phyloP scores from a whole-genome alignment of 495 filamentous ascomycete genomes.

The Annulohypoxylon maeteangense region DNA sequence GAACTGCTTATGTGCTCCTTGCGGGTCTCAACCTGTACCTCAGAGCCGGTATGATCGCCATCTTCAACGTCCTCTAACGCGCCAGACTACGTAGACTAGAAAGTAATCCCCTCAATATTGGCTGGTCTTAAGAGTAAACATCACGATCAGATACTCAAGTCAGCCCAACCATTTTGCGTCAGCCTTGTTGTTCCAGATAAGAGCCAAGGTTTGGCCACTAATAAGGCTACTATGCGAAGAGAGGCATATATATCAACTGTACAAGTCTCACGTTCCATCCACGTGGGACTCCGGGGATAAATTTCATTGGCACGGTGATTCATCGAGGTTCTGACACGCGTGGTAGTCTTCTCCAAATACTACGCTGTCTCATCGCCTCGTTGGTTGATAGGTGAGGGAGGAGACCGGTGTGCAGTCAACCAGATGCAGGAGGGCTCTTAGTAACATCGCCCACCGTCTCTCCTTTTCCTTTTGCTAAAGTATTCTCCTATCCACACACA shows the following conservation, averaged over 20 bases:
- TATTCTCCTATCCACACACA: neutral
- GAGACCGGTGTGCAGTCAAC: slow-evolving; percentile 27
- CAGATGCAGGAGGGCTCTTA: slow-evolving; percentile 30
- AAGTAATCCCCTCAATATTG: too few relatives aligned
- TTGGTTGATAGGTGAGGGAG: slow-evolving; percentile 32
- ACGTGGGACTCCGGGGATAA: slow-evolving; percentile 22
- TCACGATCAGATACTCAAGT: slow-evolving; percentile 19
- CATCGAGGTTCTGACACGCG: slow-evolving; percentile 8
- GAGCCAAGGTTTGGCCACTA: slow-evolving; percentile 10
- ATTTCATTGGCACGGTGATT: slow-evolving; percentile 26
- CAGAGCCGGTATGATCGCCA: slow-evolving; percentile 6
- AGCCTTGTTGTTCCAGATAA: slow-evolving; percentile 33
- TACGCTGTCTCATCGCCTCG: slow-evolving; percentile 14
- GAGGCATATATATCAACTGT: slow-evolving; percentile 12
- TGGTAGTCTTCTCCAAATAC: slow-evolving; percentile 10
- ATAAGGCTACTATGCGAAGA: slow-evolving; percentile 5
- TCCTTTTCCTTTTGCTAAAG: slow-evolving; percentile 1
- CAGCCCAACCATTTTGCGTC: slow-evolving; percentile 32
- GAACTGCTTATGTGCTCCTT: slow-evolving; percentile 22
- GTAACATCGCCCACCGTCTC: slow-evolving; percentile 14
- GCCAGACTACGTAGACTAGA: too few relatives aligned
- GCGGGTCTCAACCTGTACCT: slow-evolving; percentile 1
- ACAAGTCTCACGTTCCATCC: slow-evolving; percentile 20
- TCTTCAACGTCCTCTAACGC: neutral
- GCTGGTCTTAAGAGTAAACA: neutral